Base-by-base conservation (phyloP, 306 rosid genomes). In the Lathyrus aphaca region DNA sequence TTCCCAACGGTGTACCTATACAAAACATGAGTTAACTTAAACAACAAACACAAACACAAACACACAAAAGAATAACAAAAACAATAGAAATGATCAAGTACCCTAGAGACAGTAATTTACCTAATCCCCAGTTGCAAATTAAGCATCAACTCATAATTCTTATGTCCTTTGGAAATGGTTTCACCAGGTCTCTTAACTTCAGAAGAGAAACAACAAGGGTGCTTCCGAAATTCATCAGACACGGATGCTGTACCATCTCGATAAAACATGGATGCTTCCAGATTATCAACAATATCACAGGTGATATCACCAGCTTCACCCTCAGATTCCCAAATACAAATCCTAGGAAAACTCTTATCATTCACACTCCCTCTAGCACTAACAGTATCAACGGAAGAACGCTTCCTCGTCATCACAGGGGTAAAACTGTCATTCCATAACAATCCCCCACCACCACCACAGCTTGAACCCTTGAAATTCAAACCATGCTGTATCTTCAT, bases 241-340 rank as follows among this genome's bases (percentile, higher is more conserved):
- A 85, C 92, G 5, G 78, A 74, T 5, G 73, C 78, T 0, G 84
- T 73, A 11, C 95, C 89, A 23, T 84, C 86, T 10, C 95, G 72
- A 50, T 87, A 95, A 10, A 91, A 80, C 97, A 91, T 89, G 0
- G 99, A 95, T 0, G 99, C 99, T 68, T 95, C 97, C 77, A 89
- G 95, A 87, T 91, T 95, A 68, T 95, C 99, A 12, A 95, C 68
- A 4, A 95, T 95, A 67, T 95, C 99, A 58, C 99, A 95, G 18
- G 97, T 95, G 25, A 95, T 95, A 60, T 95, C 99, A 46, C 98
- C 97, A 1, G 96, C 98, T 58, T 91, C 99, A n/a, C 99, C 99
- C 13, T 95, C 99, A 1, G 91, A 86, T 80, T 95, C 97, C 99
- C 99, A 95, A 10, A 95, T 95, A 10, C 99, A 95, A 80, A 95